Base-by-base conservation (phyloP, 2,329 filamentous ascomycete species). In the Aschersonia sp. region DNA sequence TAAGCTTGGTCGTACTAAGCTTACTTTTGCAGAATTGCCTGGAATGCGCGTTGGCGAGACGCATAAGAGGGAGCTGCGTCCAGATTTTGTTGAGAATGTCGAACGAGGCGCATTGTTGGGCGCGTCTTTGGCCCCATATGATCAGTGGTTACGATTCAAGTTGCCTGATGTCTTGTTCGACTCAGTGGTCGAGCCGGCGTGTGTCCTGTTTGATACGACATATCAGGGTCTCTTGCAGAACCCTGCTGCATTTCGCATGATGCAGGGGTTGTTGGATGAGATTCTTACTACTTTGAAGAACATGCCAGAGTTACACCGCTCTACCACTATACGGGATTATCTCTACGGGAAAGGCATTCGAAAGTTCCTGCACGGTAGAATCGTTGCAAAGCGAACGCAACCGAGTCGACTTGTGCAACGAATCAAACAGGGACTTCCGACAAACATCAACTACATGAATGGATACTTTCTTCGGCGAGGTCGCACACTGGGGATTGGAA, bases 361-460 rank as follows among this genome's bases (percentile, higher is more conserved):
- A n/a, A 71, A 68, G 47, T 67, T 84, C 45, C 81, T 77, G 9
- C 69, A 70, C 9, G 51, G 50, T 30, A 54, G 56, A 28, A 64
- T 66, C 20, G 51, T 56, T 20, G 60, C 55, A 30, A 65, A 74
- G 48, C 78, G 80, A 46, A 67, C 72, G 5, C 63, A 64, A 6
- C 56, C 62, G 42, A 85, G 79, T 56, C 74, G 71, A 28, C 88
- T 94, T 79, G 67, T 85, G 5, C 72, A 75, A 47, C 78, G 83
- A 56, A 69, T 89, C 9, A 66, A 77, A 9, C 61, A 65, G 1
- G 83, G 85, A 1, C 66, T 68, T 51, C 65, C 71, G 50, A 88
- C 86, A 0, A 88, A 95, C 57, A 77, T 96, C 41, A 78, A 89
- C 44, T 94, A 83, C 58, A 76, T 91, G 55, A 96, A 94, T 61